A percentile compares a stretch with the other conserved stretches of the same genome.
Evolutionary conservation across 495 filamentous ascomycete species (phyloP).

Genomic region (Penicillium robsamsonii): DNA sequence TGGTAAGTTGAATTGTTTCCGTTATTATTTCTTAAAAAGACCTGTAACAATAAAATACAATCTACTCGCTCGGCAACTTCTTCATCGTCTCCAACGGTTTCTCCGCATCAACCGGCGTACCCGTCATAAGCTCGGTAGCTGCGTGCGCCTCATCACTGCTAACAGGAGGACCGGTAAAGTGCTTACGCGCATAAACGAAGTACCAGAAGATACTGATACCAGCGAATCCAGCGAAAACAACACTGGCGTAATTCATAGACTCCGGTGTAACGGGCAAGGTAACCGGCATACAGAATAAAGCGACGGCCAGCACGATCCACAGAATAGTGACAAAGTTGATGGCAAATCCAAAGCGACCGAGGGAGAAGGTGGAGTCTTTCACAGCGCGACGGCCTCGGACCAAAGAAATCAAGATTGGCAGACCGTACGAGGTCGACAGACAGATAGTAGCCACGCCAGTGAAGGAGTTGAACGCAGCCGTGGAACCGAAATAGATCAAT

Average conservation of each 20-base stretch:
- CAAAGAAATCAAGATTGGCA: conserved; percentile 61
- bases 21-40: neutral
- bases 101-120: conserved; percentile 30
- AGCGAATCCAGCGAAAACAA: conserved; percentile 62
- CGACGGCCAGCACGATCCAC: conserved; percentile 53
- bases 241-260: conserved; percentile 61
- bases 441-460: conserved; percentile 66
- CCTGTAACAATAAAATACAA: neutral
- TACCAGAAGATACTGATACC: conserved; percentile 62
- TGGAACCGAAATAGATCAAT: conserved; percentile 61
- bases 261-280: conserved; percentile 45
- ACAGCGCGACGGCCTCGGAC: conserved; percentile 49
- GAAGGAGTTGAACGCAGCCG: conserved; percentile 64
- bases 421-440: conserved; percentile 58
- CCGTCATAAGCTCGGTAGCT: conserved; percentile 35
- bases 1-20: neutral
- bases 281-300: conserved; percentile 57
- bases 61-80: conserved; percentile 12
- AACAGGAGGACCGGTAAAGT: conserved; percentile 67
- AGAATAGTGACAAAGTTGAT: conserved; percentile 50
- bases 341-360: conserved; percentile 51
- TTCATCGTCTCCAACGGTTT: conserved; percentile 21
- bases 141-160: conserved; percentile 35
- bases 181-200: conserved; percentile 64
- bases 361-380: conserved; percentile 45